Conservation (phyloP, 2,329 filamentous ascomycete genomes). For the Cladosporium sphaerospermum region DNA sequence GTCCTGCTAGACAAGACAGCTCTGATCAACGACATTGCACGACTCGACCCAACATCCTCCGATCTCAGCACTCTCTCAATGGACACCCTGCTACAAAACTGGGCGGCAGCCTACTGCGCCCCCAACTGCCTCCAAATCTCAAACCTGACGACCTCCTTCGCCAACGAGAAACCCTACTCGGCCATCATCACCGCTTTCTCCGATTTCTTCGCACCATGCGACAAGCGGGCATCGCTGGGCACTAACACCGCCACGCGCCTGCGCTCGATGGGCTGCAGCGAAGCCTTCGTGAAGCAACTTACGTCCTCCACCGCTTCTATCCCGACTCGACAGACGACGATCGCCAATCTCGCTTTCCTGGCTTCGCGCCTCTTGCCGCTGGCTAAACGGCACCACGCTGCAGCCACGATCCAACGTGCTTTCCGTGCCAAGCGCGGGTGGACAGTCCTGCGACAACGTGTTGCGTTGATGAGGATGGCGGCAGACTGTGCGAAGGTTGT, state of each 20-base stretch:
- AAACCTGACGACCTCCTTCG: slow-evolving; percentile 55
- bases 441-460: slow-evolving; percentile 27
- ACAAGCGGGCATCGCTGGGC: neutral
- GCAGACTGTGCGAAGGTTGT: slow-evolving; percentile 44
- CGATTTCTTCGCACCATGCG: slow-evolving; percentile 31
- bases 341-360: slow-evolving; percentile 54
- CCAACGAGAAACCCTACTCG: slow-evolving; percentile 48
- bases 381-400: slow-evolving; percentile 45
- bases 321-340: slow-evolving; percentile 49
- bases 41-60: neutral
- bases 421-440: slow-evolving; percentile 40
- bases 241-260: slow-evolving; percentile 29
- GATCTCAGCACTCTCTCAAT: neutral
- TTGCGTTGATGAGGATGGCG: slow-evolving; percentile 38
- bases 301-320: slow-evolving; percentile 33
- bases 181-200: slow-evolving; percentile 54
- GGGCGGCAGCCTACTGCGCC: slow-evolving; percentile 48
- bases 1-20: slow-evolving; percentile 51
- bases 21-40: slow-evolving; percentile 41
- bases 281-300: slow-evolving; percentile 42
- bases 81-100: slow-evolving; percentile 44
- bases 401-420: slow-evolving; percentile 46
- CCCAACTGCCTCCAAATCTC: slow-evolving; percentile 41
- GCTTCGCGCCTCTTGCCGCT: slow-evolving; percentile 52
- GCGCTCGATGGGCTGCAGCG: slow-evolving; percentile 35